Percentiles rank a stretch among this genome's conserved stretches.
Conservation (phyloP, 177 flowering plant species). For the Vitis hybrid region DNA sequence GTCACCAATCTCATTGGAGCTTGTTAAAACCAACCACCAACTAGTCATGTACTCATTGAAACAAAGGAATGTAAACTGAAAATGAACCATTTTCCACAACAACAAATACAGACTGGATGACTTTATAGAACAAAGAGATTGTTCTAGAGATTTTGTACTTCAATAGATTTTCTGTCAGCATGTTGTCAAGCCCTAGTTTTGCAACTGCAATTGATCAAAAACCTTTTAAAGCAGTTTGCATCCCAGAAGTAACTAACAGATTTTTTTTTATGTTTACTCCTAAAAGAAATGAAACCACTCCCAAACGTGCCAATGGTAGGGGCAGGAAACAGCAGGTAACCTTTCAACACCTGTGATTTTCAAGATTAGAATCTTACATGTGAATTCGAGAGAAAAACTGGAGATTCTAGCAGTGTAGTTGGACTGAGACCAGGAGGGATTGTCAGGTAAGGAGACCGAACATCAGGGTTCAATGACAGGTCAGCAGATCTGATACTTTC, state of each 20-base stretch:
- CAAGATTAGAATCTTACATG: conserved; percentile 45
- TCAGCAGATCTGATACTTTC: conserved; percentile 58
- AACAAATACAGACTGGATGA: neutral
- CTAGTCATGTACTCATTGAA: too few relatives aligned
- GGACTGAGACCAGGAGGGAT: conserved; percentile 93
- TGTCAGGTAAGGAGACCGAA: conserved; percentile 68
- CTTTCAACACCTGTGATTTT: neutral
- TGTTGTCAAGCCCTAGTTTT: neutral
- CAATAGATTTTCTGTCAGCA: neutral
- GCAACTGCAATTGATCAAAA: neutral
- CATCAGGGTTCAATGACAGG: conserved; percentile 36
- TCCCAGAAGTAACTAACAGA: neutral
- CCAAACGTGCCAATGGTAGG: neutral
- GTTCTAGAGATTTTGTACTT: neutral
- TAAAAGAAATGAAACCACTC: neutral
- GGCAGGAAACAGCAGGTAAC: neutral
- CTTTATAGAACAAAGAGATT: neutral
- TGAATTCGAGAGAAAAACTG: conserved; percentile 85
- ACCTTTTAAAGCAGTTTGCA: neutral
- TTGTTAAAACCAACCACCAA: too few relatives aligned
- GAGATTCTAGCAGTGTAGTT: conserved; percentile 80
- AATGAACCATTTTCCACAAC: neutral
- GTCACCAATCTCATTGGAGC: neutral
- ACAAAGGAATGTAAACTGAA: too few relatives aligned
- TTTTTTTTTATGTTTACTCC: neutral